phyloP scores from a whole-genome alignment of 2,329 filamentous ascomycete genomes.

The Drechslerella dactyloides region DNA sequence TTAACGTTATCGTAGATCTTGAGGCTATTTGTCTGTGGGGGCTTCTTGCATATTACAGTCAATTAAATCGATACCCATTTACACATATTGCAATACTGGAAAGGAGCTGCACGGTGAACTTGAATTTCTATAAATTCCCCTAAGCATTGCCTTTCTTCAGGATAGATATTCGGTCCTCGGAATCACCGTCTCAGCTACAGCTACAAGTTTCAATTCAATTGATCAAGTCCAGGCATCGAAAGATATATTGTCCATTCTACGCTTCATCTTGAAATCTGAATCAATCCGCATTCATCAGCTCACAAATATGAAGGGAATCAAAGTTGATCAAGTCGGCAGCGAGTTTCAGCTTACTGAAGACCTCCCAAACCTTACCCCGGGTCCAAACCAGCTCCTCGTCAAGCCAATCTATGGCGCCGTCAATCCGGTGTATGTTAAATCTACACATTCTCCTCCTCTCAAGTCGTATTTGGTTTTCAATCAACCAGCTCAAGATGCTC shows the following conservation, averaged over 20 bases:
- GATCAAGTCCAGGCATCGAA: neutral
- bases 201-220: neutral
- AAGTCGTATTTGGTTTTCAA: no score
- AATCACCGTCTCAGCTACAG: no score
- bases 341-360: conserved; percentile 31
- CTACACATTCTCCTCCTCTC: neutral
- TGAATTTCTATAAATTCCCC: conserved; percentile 39
- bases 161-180: neutral
- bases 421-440: conserved; percentile 40
- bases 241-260: neutral
- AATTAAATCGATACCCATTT: no score
- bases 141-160: neutral
- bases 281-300: no score
- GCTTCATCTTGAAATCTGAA: neutral
- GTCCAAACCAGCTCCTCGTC: conserved; percentile 29
- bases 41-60: neutral
- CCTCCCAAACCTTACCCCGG: conserved; percentile 21
- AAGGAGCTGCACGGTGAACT: no score
- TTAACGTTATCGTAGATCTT: no score
- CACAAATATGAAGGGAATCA: conserved; percentile 42
- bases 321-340: conserved; percentile 18
- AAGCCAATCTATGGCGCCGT: conserved; percentile 38
- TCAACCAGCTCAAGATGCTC: no score
- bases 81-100: no score
- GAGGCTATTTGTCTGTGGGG: no score